phyloP scores from a whole-genome alignment of 148 eudicot species.

The Camellia sinensis region DNA sequence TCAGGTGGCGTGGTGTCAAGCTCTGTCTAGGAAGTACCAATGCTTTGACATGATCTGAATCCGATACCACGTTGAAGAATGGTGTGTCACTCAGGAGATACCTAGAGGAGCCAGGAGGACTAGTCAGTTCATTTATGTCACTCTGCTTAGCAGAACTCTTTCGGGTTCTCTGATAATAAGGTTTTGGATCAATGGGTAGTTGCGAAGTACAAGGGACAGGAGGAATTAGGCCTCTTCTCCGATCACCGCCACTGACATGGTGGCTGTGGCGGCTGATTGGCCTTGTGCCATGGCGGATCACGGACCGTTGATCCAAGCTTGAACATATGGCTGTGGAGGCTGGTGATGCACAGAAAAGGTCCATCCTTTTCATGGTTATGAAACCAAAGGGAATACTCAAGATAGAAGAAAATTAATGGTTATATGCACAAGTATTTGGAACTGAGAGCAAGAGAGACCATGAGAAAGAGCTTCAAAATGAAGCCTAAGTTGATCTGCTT shows the following conservation, averaged over 20 bases:
- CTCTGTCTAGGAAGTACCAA: conserved; percentile 22
- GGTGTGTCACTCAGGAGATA: conserved; percentile 55
- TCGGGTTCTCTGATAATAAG: conserved; percentile 30
- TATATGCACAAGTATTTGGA: background rate
- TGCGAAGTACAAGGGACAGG: conserved; percentile 59
- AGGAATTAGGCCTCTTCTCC: conserved; percentile 13
- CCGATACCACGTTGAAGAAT: conserved; percentile 16
- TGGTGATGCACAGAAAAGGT: conserved; percentile 78
- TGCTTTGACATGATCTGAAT: conserved; percentile 17
- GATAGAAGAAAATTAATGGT: background rate
- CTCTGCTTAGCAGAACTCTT: conserved; percentile 27
- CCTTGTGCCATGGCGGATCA: conserved; percentile 40
- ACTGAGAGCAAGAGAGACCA: background rate
- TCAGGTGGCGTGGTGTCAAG: background rate
- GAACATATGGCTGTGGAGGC: conserved; percentile 88
- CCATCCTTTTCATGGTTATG: conserved; percentile 55
- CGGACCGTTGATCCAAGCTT: conserved; percentile 50
- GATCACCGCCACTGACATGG: conserved; percentile 13
- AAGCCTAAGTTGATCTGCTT: conserved; percentile 25
- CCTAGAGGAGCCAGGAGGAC: conserved; percentile 47
- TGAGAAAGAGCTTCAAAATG: conserved; percentile 13
- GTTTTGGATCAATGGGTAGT: conserved; percentile 59
- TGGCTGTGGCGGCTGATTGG: conserved; percentile 37
- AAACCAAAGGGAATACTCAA: conserved; percentile 13
- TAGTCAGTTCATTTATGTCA: conserved; percentile 35